Base-by-base conservation (phyloP, 805 yeast species). In the Myxozyma kluyveri region DNA sequence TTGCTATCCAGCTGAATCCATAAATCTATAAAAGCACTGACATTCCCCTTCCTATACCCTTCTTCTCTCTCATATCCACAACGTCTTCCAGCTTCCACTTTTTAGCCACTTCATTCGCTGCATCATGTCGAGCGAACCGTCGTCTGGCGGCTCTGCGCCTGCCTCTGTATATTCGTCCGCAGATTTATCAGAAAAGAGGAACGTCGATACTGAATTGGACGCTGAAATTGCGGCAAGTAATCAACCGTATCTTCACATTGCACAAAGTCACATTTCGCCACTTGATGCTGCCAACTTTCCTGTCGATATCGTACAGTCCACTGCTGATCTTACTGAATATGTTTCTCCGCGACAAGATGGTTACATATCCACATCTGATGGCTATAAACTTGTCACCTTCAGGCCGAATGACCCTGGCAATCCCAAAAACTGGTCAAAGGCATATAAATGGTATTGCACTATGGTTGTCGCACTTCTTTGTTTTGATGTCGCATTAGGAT, bases 401-500 rank as follows among this genome's bases (percentile, higher is more conserved):
- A 35, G 19, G 32, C 56, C 61, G 6, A 52, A 52, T 17, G 72
- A 68, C 48, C 51, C 54, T 3, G 67, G 58, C 3, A 62, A 69
- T 47, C 72, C 72, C 12, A 54, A 61, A 41, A 54, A 67, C 39
- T 68, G 71, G 72, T 48, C 86, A 1, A 51, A 47, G 4, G 63
- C 70, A 61, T 73, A 77, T 44, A 84, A 83, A 65, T 82, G 86
- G 81, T 63, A 70, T 42, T 73, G 82, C 36, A 76, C 88, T 0
- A 41, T 74, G 41, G 68, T 80, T 7, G 72, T 83, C 7, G 81
- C 87, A 1, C 10, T 72, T 5, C 72, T 82, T 3, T 78, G 87
- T 40, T 73, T 83, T 50, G 75, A 80, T 47, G 80, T 83, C 38
- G 83, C 90, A 0, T 75, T 84, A 67, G 78, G 85, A 4, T 83